phyloP scores from a whole-genome alignment of 2,329 filamentous ascomycete genomes.

The Leptoxyphium fumago region DNA sequence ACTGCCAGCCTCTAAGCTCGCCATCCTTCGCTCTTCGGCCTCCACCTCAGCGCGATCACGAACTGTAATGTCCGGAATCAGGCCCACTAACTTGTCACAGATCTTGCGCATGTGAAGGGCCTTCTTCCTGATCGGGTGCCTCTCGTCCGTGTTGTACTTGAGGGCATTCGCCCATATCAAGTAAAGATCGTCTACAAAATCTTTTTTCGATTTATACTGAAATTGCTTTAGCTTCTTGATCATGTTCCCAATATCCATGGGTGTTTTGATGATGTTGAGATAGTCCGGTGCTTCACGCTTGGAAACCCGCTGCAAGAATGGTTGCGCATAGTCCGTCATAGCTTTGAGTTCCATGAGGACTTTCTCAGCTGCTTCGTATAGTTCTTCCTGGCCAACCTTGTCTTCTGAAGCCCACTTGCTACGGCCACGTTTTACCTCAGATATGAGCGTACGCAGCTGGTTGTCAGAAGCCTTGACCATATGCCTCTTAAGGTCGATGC shows the following conservation, averaged over 20 bases:
- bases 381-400: constrained; percentile 89
- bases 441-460: constrained; percentile 83
- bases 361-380: constrained; percentile 94
- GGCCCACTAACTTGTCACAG: constrained; percentile 85
- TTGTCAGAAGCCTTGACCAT: constrained; percentile 85
- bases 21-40: constrained; percentile 54
- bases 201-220: constrained; percentile 54
- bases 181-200: constrained; percentile 87
- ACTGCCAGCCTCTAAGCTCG: constrained; percentile 57
- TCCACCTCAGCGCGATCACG: constrained; percentile 89
- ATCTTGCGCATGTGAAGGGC: constrained; percentile 94
- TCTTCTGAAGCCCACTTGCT: constrained; percentile 99
- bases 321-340: constrained; percentile 92
- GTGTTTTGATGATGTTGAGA: constrained; percentile 82
- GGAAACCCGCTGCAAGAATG: constrained; percentile 85
- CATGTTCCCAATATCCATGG: constrained; percentile 96
- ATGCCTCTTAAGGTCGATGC: constrained; percentile 84
- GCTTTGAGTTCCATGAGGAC: constrained; percentile 94
- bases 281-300: constrained; percentile 96
- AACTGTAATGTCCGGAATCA: constrained; percentile 87
- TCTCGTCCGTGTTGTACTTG: constrained; percentile 83
- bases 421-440: constrained; percentile 91
- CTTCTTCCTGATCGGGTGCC: constrained; percentile 78
- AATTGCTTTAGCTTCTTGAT: constrained; percentile 82
- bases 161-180: constrained; percentile 96